Evolutionary conservation across 2,329 filamentous ascomycete genomes (phyloP), one percentile per base, ranked within the genome.

Genomic region (Apiospora malaysiana): DNA sequence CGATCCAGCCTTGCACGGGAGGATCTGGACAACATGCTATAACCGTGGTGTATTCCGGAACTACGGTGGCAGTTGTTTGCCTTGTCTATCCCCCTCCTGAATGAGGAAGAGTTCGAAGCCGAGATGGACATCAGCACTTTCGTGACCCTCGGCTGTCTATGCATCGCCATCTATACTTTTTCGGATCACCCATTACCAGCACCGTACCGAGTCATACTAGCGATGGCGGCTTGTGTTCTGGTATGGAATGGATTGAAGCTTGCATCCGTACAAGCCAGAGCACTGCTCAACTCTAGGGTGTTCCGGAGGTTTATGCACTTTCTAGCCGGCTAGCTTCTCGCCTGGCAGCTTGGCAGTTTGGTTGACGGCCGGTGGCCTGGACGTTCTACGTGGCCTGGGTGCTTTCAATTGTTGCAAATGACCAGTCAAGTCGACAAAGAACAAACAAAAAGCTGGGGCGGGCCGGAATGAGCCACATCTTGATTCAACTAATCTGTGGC

Each of bases 121-220:
- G 37, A 63, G 32, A 68, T 68, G 66, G 66, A 68, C 43, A 37
- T 68, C 25, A 46, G 46, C 43, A 68, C 66, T 0, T 68, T 68
- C 16, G 66, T 68, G 66, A 68, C 46, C 12, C 42, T 68, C 4
- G 37, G 66, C 66, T 47, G 66, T 37, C 66, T 68, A 27, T 47
- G 66, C 43, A 21, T 68, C 43, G 25, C 43, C 43, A 12, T 68
- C 25, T 68, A 68, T 47, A 21, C 66, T 16, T 68, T 68, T 18
- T 68, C 66, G 25, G 66, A 68, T 1, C 43, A 68, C 5, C 66
- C 66, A 37, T 16, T 68, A 14, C 66, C 66, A 12, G 25, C 43
- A 47, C 66, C 66, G 12, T 68, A 68, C 9, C 66, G 43, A 45
- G 25, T 68, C 23, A 47, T 68, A n/a, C 66, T 68, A n/a, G 43